phyloP scores from a whole-genome alignment of 768 basidiomycete species.

The Mycena galopus region DNA sequence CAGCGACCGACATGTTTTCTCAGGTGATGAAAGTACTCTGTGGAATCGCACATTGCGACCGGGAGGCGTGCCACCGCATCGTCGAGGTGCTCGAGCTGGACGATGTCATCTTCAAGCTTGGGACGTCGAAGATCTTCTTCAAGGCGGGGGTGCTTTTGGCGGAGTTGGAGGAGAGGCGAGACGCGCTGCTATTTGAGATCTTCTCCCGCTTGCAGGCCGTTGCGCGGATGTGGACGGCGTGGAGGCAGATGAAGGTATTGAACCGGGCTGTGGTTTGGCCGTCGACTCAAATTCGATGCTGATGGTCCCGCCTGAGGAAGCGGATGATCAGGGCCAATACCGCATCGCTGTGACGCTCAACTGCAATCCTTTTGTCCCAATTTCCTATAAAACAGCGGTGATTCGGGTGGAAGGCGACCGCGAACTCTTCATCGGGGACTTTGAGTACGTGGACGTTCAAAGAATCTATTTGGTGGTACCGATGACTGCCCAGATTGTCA shows the following conservation, averaged over 20 bases:
- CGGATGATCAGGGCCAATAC: slow-evolving; percentile 43
- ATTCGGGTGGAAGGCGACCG: slow-evolving; percentile 43
- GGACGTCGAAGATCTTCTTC: slow-evolving; percentile 98
- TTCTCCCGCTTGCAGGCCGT: slow-evolving; percentile 91
- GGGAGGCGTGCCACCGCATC: slow-evolving; percentile 93
- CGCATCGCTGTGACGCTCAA: slow-evolving; percentile 58
- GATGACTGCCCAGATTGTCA: slow-evolving; percentile 47
- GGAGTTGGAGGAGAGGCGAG: slow-evolving; percentile 93
- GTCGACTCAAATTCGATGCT: slow-evolving; percentile 25
- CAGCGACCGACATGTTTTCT: background rate
- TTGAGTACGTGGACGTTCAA: slow-evolving; percentile 44
- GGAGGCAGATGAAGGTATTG: slow-evolving; percentile 94
- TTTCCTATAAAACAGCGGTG: slow-evolving; percentile 59
- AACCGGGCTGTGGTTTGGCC: slow-evolving; percentile 80
- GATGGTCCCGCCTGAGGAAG: slow-evolving; percentile 32
- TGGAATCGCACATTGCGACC: too few species aligned
- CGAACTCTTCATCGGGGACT: slow-evolving; percentile 52
- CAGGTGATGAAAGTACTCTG: slow-evolving; percentile 80
- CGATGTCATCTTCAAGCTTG: slow-evolving; percentile 86
- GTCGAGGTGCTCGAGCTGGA: slow-evolving; percentile 91
- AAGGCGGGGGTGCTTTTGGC: slow-evolving; percentile 98
- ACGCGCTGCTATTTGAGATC: slow-evolving; percentile 88
- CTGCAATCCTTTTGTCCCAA: slow-evolving; percentile 60
- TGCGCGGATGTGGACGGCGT: slow-evolving; percentile 86
- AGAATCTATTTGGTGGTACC: background rate